Conservation (phyloP, 179 eudicot species). For the Beta corolliflora region DNA sequence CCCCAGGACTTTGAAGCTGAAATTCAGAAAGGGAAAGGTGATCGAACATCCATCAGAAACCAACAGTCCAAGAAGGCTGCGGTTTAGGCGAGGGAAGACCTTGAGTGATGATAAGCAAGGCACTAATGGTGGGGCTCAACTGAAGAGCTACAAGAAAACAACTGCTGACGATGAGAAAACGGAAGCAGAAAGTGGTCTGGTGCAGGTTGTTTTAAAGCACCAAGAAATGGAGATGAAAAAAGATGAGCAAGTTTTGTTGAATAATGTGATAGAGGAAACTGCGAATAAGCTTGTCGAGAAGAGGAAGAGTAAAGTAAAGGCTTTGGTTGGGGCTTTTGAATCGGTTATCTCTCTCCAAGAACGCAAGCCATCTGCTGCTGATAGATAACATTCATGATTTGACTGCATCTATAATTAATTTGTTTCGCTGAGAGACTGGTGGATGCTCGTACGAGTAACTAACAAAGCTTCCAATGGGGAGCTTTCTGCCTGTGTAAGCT, state of each 20-base stretch:
- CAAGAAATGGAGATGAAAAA: conserved; percentile 73
- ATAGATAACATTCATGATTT: conserved; percentile 12
- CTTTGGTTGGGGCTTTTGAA: conserved; percentile 97
- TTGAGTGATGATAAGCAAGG: conserved; percentile 36
- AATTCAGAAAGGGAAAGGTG: conserved; percentile 71
- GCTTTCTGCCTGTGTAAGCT: background rate
- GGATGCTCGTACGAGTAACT: conserved; percentile 11
- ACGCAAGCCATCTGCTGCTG: conserved; percentile 42
- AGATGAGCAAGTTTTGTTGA: conserved; percentile 65
- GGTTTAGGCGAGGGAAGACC: conserved; percentile 51
- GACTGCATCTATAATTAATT: background rate
- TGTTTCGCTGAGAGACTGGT: background rate
- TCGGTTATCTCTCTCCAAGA: conserved; percentile 81
- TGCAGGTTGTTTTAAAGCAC: conserved; percentile 70
- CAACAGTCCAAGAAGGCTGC: conserved; percentile 54
- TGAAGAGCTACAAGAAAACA: conserved; percentile 41
- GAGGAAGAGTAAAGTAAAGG: conserved; percentile 92
- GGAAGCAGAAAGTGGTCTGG: conserved; percentile 31
- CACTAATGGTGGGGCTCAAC: conserved; percentile 26
- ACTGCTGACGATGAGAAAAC: conserved; percentile 23
- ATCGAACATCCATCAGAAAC: conserved; percentile 52
- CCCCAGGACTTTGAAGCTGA: conserved; percentile 41
- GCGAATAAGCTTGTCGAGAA: conserved; percentile 81
- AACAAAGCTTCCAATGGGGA: conserved; percentile 8
- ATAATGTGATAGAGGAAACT: conserved; percentile 86